Evolutionary conservation across 2,329 filamentous ascomycete species (phyloP), one percentile per base, ranked within the genome.

Genomic region (Mycocentrospora acerina): DNA sequence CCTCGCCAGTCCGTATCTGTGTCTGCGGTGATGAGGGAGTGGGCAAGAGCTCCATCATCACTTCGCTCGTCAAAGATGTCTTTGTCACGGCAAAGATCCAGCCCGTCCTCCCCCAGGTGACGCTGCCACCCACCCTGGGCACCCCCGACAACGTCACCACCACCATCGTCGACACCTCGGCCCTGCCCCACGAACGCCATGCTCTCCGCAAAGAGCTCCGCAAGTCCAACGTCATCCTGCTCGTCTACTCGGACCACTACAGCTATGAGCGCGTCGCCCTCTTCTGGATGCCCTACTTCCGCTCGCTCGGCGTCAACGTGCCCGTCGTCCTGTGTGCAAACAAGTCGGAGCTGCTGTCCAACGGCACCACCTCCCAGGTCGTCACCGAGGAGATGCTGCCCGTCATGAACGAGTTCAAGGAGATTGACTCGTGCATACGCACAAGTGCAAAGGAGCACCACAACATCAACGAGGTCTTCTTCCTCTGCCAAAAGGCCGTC

Each of bases 251-350:
- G 52, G 93, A 98, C 67, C 91, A 97, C 71, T 98, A 98, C 74
- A 97, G 90, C 77, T 98, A 97, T 72, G 93, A 98, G 66, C 79
- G 93, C 25, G 90, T 98, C 3, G 93, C 91, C 3, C 76, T 98
- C 30, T 98, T 97, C 69, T 98, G 93, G 93, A 86, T 98, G 80
- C 93, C 93, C 9, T 94, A 96, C 69, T 97, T 98, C 63, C 86
- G 93, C 45, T 95, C 90, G 4, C 80, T 98, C 26, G 93, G 93
- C n/a, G 93, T 98, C 63, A 98, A 98, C 64, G 90, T 98, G 13
- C 93, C 93, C 0, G 93, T 98, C 9, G 90, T 98, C 29, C 74
- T 98, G 40, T 97, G 93, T 61, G 90, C 93, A 61, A 97, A 97
- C 75, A 98, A 98, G 69, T 88, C 89, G n/a, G 93, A 98, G 59